A percentile compares a stretch with the other conserved stretches of the same genome.
Conservation (phyloP, 164 flowering plant genomes). For the Liquidambar formosana region DNA sequence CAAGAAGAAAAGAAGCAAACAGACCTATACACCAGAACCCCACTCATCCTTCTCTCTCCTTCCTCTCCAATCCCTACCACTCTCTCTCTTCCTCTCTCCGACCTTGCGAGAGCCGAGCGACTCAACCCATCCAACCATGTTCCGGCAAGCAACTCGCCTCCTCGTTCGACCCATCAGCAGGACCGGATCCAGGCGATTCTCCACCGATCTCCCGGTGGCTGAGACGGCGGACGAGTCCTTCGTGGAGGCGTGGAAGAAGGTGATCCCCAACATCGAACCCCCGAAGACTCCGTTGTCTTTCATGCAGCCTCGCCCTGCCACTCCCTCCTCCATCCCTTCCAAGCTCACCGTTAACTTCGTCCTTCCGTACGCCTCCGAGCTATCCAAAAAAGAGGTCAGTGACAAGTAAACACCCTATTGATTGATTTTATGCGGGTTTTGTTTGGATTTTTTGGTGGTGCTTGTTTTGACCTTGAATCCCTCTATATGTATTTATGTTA, state of each 20-base stretch:
- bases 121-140: constrained; percentile 20
- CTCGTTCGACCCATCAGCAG: constrained; percentile 11
- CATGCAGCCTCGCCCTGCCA: constrained; percentile 63
- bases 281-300: constrained; percentile 54
- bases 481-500: too few relatives aligned
- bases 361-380: constrained; percentile 71
- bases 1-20: too few relatives aligned
- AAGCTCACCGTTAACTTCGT: constrained; percentile 86
- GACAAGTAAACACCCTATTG: too few relatives aligned
- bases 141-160: constrained; percentile 28
- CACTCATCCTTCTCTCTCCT: too few relatives aligned
- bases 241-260: constrained; percentile 51
- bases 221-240: constrained; percentile 30
- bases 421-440: too few relatives aligned
- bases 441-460: too few relatives aligned
- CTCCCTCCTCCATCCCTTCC: constrained; percentile 59
- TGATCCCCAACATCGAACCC: constrained; percentile 52
- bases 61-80: constrained; percentile 1
- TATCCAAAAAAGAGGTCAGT: constrained; percentile 64
- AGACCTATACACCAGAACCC: too few relatives aligned
- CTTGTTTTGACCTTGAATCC: too few relatives aligned
- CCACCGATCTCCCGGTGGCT: constrained; percentile 30
- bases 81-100: constrained; percentile 26
- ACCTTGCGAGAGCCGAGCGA: constrained; percentile 40
- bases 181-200: constrained; percentile 22